phyloP scores from a whole-genome alignment of 305 asterid species.

The Solanum hybrid region DNA sequence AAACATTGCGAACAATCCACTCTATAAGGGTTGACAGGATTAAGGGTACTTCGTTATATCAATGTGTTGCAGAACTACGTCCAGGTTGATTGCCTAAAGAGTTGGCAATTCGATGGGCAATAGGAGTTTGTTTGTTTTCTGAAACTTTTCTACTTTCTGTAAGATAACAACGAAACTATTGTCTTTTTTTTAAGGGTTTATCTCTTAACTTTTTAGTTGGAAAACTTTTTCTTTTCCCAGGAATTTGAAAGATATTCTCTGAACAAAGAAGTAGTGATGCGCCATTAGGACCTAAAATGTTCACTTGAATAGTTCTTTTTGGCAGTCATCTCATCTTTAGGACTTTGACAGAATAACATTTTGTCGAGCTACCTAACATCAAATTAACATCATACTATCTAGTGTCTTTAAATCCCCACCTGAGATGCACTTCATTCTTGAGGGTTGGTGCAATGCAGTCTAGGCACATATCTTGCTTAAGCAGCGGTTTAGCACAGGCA shows the following conservation, averaged over 20 bases:
- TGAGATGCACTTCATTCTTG: neutral
- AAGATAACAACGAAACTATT: neutral
- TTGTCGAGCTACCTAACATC: conserved; percentile 9
- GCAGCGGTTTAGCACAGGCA: neutral
- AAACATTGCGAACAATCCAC: neutral
- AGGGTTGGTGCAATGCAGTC: neutral
- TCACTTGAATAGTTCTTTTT: neutral
- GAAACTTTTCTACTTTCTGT: neutral
- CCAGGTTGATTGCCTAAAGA: neutral
- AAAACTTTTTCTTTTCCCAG: neutral
- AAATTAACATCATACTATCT: conserved; percentile 7
- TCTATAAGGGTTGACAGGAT: neutral
- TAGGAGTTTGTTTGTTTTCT: neutral
- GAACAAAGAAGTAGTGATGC: neutral
- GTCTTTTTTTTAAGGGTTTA: neutral
- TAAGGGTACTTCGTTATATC: neutral
- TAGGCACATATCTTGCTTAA: neutral
- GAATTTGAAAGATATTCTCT: neutral
- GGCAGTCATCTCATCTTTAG: neutral
- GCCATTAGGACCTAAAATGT: neutral
- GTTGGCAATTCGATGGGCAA: neutral
- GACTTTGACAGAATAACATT: neutral
- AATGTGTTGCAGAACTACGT: neutral
- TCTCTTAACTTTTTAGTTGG: neutral
- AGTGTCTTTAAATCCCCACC: conserved; percentile 1